phyloP scores from a whole-genome alignment of 139 green algal species.

The Micractinium conductrix region DNA sequence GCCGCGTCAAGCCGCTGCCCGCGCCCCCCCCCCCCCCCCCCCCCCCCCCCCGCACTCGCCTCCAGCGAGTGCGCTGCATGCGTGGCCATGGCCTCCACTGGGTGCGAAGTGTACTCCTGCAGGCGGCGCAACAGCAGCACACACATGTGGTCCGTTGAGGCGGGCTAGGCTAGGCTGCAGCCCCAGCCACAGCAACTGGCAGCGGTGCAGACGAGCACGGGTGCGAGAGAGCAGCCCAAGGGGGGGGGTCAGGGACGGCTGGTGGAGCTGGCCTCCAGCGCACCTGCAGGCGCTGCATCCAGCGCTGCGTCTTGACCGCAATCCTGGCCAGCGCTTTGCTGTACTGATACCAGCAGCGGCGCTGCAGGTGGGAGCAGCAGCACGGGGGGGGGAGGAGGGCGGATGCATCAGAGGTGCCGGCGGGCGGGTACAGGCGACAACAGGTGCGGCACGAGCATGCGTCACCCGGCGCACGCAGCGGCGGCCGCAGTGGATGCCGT shows the following conservation, averaged over 20 bases:
- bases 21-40: background rate
- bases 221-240: no score
- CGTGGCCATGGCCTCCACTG: background rate
- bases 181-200: no score
- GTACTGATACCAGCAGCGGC: slow-evolving; percentile 20
- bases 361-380: background rate
- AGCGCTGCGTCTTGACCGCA: slow-evolving; percentile 10
- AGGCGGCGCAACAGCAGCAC: slow-evolving; percentile 15
- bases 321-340: slow-evolving; percentile 3
- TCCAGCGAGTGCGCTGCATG: background rate
- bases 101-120: slow-evolving; percentile 11
- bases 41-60: background rate
- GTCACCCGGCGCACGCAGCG: no score
- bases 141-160: no score
- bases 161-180: no score
- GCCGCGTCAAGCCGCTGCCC: background rate
- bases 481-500: no score
- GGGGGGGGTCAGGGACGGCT: no score
- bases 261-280: no score
- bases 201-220: no score
- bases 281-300: slow-evolving; percentile 26
- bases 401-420: no score
- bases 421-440: no score
- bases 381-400: background rate
- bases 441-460: no score